Base-by-base conservation (phyloP, 2,329 filamentous ascomycete species). In the Diaporthe sp. region DNA sequence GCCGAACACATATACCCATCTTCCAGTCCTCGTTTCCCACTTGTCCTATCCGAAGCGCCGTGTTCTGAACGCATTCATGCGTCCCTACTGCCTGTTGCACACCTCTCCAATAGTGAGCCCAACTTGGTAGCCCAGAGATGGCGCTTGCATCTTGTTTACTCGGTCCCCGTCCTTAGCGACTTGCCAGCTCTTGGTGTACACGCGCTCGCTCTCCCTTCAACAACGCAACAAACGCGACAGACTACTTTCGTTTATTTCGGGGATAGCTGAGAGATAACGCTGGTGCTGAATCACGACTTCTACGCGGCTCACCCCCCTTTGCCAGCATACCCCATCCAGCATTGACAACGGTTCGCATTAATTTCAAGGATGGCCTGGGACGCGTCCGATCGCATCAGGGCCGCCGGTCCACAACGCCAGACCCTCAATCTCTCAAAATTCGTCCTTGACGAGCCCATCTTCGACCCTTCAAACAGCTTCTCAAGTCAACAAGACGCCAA, bases 311-410 rank as follows among this genome's bases (percentile, higher is more conserved):
- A 39, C 47, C 10, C 6, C 42, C 47, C 31, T 53, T 39, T 58
- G 47, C 71, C 61, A 63, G 63, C 49, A 74, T 67, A 74, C 28
- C 42, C 72, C 58, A 65, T 63, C n/a, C 25, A 15, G 47, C 71
- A 57, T 53, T 47, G 49, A 49, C 49, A 49, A 39, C 53, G n/a
- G 72, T 57, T n/a, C 22, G 25, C 70, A 51, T 65, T 53, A 37
- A 65, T 65, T 44, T 55, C 65, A 55, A 75, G 60, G 34, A 77
- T 77, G 76, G 71, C 65, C 42, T 71, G 73, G 70, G 63, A 75
- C 58, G 39, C 63, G 51, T 55, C 65, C 67, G 65, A 55, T 75
- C 73, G 70, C 49, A 44, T 44, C 37, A 20, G 58, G 71, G 49
- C 22, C 31, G 8, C 12, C 31, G 57, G 63, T 51, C 63, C 76